Percentiles rank a stretch among this genome's conserved stretches.
These are phyloP conservation scores for Cucumis hystrix DNA, from an alignment of 306 rosid genomes.

Conservation along the genomic window DNA sequence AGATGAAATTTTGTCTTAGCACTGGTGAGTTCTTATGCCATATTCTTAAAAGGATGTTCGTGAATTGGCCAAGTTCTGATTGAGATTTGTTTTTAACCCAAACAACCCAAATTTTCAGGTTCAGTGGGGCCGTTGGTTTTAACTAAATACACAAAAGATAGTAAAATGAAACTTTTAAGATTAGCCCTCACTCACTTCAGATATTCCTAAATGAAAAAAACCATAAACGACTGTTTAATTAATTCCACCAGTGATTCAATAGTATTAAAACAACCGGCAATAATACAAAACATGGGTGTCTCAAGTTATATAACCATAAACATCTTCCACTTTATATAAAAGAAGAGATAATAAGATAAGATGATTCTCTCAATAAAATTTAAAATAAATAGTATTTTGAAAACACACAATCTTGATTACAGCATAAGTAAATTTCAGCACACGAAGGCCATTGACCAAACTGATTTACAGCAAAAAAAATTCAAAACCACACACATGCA, in stretches of 20 bases:
- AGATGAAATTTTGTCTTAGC: not conserved
- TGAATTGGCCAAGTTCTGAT: not conserved
- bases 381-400: not conserved
- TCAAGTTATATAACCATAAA: not conserved
- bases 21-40: not conserved
- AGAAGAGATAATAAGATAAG: not conserved
- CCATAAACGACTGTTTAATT: not conserved
- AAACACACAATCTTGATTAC: not conserved
- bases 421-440: not conserved
- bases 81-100: not conserved
- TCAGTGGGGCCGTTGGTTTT: not conserved
- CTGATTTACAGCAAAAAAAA: not conserved
- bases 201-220: not conserved
- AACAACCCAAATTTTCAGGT: not conserved
- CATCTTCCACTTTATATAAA: not conserved
- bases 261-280: not conserved
- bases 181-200: not conserved
- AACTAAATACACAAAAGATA: not conserved
- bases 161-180: not conserved
- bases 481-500: not conserved
- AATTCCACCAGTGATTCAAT: not conserved
- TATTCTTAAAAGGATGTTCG: not conserved
- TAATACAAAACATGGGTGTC: not conserved
- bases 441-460: not conserved
- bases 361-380: not conserved